Conservation (phyloP, 768 basidiomycete species). For the Leccinum sublutescens region DNA sequence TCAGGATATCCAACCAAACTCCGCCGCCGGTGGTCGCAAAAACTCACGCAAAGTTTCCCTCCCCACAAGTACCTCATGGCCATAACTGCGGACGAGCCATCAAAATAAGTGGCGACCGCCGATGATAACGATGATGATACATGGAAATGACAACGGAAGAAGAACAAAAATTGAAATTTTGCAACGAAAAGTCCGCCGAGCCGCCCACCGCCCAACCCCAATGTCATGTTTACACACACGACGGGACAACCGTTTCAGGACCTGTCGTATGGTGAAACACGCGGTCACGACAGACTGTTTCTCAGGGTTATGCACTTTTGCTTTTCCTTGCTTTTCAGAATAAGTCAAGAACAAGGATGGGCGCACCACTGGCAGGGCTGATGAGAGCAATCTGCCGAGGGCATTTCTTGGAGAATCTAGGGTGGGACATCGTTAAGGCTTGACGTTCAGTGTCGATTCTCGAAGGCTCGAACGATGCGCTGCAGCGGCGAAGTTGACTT, state of each 20-base stretch:
- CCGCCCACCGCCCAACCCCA: background rate
- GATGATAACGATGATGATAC: background rate
- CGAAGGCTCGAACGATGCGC: background rate
- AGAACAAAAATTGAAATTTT: background rate
- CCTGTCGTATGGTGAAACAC: slow-evolving; percentile 11
- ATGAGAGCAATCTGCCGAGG: background rate
- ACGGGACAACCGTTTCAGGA: slow-evolving; percentile 13
- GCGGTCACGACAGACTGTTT: background rate
- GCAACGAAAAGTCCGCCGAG: slow-evolving; percentile 4
- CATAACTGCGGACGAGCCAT: background rate
- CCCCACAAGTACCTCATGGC: background rate
- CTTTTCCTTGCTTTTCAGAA: background rate
- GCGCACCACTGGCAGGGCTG: background rate
- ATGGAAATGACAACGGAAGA: slow-evolving; percentile 1
- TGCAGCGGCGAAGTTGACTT: background rate
- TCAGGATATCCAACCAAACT: background rate
- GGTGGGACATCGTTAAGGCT: background rate
- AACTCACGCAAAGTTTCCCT: background rate
- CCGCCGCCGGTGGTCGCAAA: background rate
- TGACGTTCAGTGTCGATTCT: background rate
- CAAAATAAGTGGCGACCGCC: slow-evolving; percentile 2
- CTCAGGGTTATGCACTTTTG: background rate
- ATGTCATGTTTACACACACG: background rate
- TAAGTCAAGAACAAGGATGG: background rate
- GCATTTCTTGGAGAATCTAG: background rate